Evolutionary conservation across 306 rosid species (phyloP).

Genomic region (Lotus japonicus): DNA sequence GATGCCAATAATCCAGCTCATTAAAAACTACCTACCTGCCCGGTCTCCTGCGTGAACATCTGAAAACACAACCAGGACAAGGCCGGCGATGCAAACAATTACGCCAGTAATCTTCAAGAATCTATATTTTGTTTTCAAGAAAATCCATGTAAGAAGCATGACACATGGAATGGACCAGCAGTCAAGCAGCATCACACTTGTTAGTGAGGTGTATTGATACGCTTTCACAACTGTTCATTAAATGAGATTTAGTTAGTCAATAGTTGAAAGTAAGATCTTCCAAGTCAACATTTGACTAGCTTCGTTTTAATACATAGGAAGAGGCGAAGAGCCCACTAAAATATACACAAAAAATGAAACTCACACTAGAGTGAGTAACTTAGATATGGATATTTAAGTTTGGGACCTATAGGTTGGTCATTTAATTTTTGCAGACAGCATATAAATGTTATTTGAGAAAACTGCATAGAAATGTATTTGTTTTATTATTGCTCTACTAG

Average conservation of each 20-base stretch:
- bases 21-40: conserved; percentile 47
- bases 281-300: background rate
- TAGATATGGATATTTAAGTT: background rate
- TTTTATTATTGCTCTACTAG: background rate
- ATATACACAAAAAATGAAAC: background rate
- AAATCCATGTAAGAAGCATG: conserved; percentile 92
- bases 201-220: conserved; percentile 89
- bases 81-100: conserved; percentile 75
- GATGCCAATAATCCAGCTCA: background rate
- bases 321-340: background rate
- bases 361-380: background rate
- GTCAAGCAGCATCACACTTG: conserved; percentile 94
- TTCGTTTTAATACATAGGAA: background rate
- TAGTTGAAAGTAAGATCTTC: conserved; percentile 5
- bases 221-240: conserved; percentile 88
- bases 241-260: conserved; percentile 3
- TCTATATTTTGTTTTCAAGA: conserved; percentile 90
- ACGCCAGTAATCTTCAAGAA: conserved; percentile 69
- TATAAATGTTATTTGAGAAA: background rate
- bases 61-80: conserved; percentile 78
- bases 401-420: background rate
- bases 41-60: conserved; percentile 86
- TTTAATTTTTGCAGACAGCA: background rate
- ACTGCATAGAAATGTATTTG: conserved; percentile 5
- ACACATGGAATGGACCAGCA: conserved; percentile 94